Base-by-base conservation (phyloP, 192 early-diverging fungal genomes). In the Fimicolochytrium jonesii region DNA sequence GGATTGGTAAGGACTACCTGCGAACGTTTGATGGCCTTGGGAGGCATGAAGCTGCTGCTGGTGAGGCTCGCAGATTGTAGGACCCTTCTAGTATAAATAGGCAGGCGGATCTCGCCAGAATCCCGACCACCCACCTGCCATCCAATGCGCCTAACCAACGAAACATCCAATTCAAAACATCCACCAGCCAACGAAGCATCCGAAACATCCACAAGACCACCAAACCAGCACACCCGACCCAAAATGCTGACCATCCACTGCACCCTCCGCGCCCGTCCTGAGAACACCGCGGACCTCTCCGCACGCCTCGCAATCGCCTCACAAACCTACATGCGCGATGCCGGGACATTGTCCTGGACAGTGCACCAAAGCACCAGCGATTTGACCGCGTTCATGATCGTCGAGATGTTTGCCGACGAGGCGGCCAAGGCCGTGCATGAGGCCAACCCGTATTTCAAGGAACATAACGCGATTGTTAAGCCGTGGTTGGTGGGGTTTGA, bases 381-480 rank as follows among this genome's bases (percentile, higher is more conserved):
- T 32, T 43, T 43, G 28, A 47, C 18, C 58, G 43, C 44, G 4
- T 59, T 59, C 45, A 20, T 47, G 1, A 46, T 59, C 28, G 58
- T 59, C 26, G 58, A 59, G 31, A 22, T 43, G 18, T 59, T 47
- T 26, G 58, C 44, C 13, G 22, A 28, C 6, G n/a, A n/a, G 5
- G 43, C 58, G 1, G 58, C 25, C 23, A 17, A 47, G 18, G 28
- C 44, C 15, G 46, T 43, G 18, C 58, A 59, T 30, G 11, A 9
- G n/a, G 45, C 41, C n/a, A 59, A 59, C 44, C 58, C 58, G 0
- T 59, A 41, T 41, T 41, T 41, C n/a, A n/a, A 9, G 39, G 10
- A 41, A 41, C 39, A 41, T n/a, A 41, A 41, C n/a, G 39, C 39
- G 10, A 41, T 41, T n/a, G 39, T 41, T 9, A 41, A 41, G 39